Evolutionary conservation across 257 asterid species (phyloP), one percentile per base, ranked within the genome.

Genomic region (Agastache rugosa): DNA sequence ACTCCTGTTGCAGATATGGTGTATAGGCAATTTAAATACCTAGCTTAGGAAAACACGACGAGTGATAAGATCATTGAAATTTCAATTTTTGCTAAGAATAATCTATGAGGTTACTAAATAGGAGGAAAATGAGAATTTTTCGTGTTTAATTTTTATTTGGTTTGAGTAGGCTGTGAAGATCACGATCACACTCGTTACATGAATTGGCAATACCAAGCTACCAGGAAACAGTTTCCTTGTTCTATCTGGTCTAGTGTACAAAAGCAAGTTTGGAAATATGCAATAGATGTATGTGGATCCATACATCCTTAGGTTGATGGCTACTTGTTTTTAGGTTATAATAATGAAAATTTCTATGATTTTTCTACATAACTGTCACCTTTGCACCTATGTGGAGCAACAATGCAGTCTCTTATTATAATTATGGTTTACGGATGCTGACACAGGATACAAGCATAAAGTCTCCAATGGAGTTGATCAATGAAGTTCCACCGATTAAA

Each of bases 391-490:
- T 41, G 45, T 51, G n/a, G 22, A 70, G 29, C 27, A 19, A n/a
- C 27, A 22, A 27, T 44, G 3, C 17, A 10, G 15, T 41, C 20
- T 48, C 47, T 10, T 23, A 63, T 63, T 29, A 71, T 73, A 58
- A 69, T 44, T 10, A 53, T 37, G 55, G 39, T 22, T 69, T 55
- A 17, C 19, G 60, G 11, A n/a, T 37, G 10, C n/a, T 75, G 56
- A 50, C 54, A 5, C 74, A 92, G 97, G 97, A 92, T 78, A 75
- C 85, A 29, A 87, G 89, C 78, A 87, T 83, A 72, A 90, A 89
- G 76, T 95, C 99, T 69, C 98, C 98, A 11, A 92, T 92, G 97
- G 94, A 95, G 77, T 77, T 95, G 91, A 95, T 95, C 88, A 90
- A 89, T 77, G 99, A 95, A 87, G 99, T 92, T 78, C 96, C 93